A percentile compares a stretch with the other conserved stretches of the same genome.
Evolutionary conservation across 2,329 filamentous ascomycete species (phyloP).

Genomic region (Fusarium foetens): DNA sequence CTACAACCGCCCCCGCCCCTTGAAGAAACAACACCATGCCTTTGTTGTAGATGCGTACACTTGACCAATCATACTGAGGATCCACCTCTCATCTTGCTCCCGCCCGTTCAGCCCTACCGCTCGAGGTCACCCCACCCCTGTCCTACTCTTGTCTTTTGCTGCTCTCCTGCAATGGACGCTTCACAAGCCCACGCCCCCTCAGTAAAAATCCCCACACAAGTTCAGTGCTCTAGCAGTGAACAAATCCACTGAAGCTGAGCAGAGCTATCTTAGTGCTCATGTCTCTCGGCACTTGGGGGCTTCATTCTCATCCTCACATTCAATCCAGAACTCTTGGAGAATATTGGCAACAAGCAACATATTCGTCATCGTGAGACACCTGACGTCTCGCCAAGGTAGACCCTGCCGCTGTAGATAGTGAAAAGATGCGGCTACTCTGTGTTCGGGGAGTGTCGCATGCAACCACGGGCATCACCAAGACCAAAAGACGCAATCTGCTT

Average conservation of each 20-base stretch:
- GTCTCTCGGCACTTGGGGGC: neutral
- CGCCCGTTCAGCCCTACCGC: slow-evolving; percentile 42
- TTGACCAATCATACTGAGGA: slow-evolving; percentile 15
- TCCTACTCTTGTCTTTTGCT: neutral
- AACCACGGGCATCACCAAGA: slow-evolving; percentile 24
- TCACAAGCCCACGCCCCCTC: slow-evolving; percentile 19
- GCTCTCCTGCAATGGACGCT: neutral
- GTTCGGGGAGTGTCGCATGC: slow-evolving; percentile 17
- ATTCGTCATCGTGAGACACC: neutral
- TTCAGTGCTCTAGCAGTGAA: neutral
- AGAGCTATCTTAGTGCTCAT: neutral
- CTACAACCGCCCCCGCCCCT: neutral
- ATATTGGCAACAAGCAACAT: neutral
- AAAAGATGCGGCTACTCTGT: slow-evolving; percentile 17
- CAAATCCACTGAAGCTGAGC: neutral
- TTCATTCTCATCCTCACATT: neutral
- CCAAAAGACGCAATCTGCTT: slow-evolving; percentile 19
- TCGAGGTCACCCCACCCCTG: slow-evolving; percentile 8
- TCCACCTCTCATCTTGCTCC: slow-evolving; percentile 36
- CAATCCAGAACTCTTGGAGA: neutral
- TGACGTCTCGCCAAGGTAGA: slow-evolving; percentile 4
- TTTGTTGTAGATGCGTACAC: slow-evolving; percentile 7
- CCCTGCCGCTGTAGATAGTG: neutral
- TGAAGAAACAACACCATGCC: neutral
- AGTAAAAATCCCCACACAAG: slow-evolving; percentile 15